Conservation (phyloP, 306 rosid species). For the Biancaea sappan region DNA sequence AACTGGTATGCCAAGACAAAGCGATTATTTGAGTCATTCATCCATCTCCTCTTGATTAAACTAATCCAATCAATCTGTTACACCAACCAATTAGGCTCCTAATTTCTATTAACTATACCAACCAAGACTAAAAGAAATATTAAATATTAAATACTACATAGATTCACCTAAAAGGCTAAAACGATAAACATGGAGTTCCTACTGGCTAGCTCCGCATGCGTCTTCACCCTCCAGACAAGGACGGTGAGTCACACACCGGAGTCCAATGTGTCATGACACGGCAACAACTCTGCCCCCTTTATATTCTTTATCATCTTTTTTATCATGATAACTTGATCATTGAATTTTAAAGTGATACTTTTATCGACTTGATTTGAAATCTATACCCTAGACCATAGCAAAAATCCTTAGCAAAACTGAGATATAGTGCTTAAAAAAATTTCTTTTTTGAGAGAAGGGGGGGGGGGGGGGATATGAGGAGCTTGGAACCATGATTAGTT, state of each 20-base stretch:
- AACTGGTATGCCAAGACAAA: background rate
- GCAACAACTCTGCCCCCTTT: conserved; percentile 75
- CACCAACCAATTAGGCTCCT: too few species aligned
- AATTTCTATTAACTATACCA: background rate
- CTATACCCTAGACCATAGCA: too few species aligned
- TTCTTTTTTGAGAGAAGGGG: too few species aligned
- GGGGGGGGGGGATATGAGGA: too few species aligned
- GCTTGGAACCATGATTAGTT: background rate
- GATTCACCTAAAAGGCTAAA: too few species aligned
- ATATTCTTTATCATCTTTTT: conserved; percentile 93
- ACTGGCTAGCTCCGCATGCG: conserved; percentile 58
- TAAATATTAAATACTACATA: background rate
- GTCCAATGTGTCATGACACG: conserved; percentile 63
- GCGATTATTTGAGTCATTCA: background rate
- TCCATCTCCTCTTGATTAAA: background rate
- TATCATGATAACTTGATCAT: too few species aligned
- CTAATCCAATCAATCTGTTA: background rate
- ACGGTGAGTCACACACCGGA: conserved; percentile 84
- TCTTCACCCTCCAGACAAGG: conserved; percentile 84
- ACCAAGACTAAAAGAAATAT: background rate
- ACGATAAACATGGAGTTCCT: too few species aligned
- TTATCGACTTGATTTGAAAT: too few species aligned
- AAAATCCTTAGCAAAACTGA: too few species aligned
- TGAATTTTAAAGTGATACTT: too few species aligned
- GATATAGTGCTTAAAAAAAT: too few species aligned